phyloP scores from a whole-genome alignment of 768 basidiomycete species.

The Pulveroboletus frians region DNA sequence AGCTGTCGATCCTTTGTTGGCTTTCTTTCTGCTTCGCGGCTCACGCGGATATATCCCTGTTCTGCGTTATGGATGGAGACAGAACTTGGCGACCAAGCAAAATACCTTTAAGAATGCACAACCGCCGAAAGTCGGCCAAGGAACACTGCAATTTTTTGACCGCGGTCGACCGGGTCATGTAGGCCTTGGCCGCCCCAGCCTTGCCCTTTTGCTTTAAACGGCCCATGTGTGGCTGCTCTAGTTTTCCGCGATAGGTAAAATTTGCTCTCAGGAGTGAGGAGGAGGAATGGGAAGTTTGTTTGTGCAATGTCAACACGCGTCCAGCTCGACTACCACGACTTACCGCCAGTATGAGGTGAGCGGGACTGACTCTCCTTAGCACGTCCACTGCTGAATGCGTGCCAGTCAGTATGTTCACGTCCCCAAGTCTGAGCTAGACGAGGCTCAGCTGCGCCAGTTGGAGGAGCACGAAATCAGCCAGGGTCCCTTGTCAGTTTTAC shows the following conservation, averaged over 20 bases:
- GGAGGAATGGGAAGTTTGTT: conserved; percentile 18
- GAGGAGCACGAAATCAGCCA: conserved; percentile 99
- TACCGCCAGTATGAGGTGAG: conserved; percentile 32
- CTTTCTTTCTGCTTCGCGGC: conserved; percentile 83
- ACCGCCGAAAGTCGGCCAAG: conserved; percentile 89
- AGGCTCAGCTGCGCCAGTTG: conserved; percentile 90
- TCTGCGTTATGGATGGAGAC: conserved; percentile 8
- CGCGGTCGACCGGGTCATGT: conserved; percentile 84
- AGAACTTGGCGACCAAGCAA: not conserved
- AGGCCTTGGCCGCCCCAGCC: conserved; percentile 88
- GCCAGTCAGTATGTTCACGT: conserved; percentile 93
- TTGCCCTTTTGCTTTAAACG: conserved; percentile 81
- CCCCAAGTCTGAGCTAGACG: conserved; percentile 95
- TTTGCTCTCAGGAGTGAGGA: not conserved
- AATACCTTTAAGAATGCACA: conserved; percentile 95
- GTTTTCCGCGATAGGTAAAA: not conserved
- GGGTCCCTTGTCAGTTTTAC: conserved; percentile 92
- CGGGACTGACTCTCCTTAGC: not conserved
- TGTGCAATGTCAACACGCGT: conserved; percentile 28
- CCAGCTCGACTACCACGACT: conserved; percentile 7
- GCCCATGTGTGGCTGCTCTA: conserved; percentile 48
- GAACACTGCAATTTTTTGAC: conserved; percentile 96
- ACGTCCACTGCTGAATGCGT: conserved; percentile 5
- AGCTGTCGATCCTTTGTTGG: conserved; percentile 96
- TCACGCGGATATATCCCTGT: conserved; percentile 97